phyloP scores from a whole-genome alignment of 805 yeast species.

The Ogataea kodamae region DNA sequence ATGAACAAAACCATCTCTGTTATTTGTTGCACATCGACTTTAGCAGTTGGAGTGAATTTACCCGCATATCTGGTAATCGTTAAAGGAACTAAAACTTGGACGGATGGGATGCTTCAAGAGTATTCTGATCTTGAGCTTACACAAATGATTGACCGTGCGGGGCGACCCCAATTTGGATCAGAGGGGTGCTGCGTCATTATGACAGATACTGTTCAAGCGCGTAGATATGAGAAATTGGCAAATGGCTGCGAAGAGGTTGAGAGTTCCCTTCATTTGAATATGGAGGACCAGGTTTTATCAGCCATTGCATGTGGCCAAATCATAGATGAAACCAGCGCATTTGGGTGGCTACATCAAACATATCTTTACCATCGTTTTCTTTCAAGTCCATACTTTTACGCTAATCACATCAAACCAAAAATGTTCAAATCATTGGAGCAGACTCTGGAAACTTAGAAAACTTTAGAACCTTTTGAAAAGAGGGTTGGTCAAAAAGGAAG shows the following conservation, averaged over 20 bases:
- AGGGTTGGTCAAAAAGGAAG: constrained; percentile 1
- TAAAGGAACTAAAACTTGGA: constrained; percentile 64
- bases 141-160: constrained; percentile 68
- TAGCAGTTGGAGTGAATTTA: constrained; percentile 59
- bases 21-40: constrained; percentile 55
- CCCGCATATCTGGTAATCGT: constrained; percentile 59
- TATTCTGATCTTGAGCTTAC: constrained; percentile 53
- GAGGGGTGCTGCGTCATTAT: constrained; percentile 49
- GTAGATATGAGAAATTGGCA: constrained; percentile 39
- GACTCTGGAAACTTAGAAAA: not conserved
- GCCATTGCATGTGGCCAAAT: constrained; percentile 43
- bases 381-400: constrained; percentile 2
- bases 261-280: constrained; percentile 40
- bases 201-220: constrained; percentile 37
- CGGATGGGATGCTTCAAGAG: constrained; percentile 43
- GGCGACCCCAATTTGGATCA: constrained; percentile 55
- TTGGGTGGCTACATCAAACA: constrained; percentile 46
- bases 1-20: constrained; percentile 40
- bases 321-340: constrained; percentile 34
- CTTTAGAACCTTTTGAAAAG: constrained; percentile 1
- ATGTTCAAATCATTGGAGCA: constrained; percentile 1
- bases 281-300: constrained; percentile 41
- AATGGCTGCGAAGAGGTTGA: constrained; percentile 44
- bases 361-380: constrained; percentile 44
- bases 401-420: constrained; percentile 1